Base-by-base conservation (phyloP, 2,329 filamentous ascomycete genomes). In the Fusarium sp. region DNA sequence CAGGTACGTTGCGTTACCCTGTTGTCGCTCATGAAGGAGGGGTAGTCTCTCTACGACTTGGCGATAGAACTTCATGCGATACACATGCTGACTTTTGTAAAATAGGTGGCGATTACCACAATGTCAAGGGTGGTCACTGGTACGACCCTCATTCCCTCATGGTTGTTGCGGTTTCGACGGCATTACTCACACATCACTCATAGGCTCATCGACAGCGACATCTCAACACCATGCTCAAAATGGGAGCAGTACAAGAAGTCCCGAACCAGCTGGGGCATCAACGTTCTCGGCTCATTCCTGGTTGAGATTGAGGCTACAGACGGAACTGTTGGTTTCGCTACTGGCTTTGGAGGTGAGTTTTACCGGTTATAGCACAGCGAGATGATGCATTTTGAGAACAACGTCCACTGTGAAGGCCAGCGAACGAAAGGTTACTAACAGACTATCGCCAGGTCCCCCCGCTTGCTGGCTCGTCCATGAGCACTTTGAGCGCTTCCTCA, bases 381-480 rank as follows among this genome's bases (percentile, higher is more conserved):
- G 29, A 32, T 11, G 8, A 36, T 19, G 29, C 9, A 22, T 11
- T 10, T 13, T 11, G 13, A 35, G 3, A 25, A 9, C 19, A 38
- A 13, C 39, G 36, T 13, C 31, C 11, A 26, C 13, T n/a, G 32
- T 22, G 10, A 38, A 6, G 26, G 22, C 11, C 13, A 15, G 22
- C 35, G 7, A 39, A 13, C 8, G 12, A 42, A 8, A 31, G 6
- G 25, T 9, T 35, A 53, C 61, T 59, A 32, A 70, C 56, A 41
- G 8, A 26, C 2, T 12, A n/a, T 44, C 13, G n/a, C 34, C 42
- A 87, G 85, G 93, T 1, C 93, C 93, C 13, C 93, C 93, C 31
- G 93, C 91, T 34, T 97, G 93, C 80, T 97, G 93, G 93, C 85
- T 97, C 47, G 90, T 95, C 38, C 90, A 94, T 73, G 90, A 96